These are phyloP conservation scores for Ramaria sp. DNA, from an alignment of 768 basidiomycete species.

Conservation along the genomic window DNA sequence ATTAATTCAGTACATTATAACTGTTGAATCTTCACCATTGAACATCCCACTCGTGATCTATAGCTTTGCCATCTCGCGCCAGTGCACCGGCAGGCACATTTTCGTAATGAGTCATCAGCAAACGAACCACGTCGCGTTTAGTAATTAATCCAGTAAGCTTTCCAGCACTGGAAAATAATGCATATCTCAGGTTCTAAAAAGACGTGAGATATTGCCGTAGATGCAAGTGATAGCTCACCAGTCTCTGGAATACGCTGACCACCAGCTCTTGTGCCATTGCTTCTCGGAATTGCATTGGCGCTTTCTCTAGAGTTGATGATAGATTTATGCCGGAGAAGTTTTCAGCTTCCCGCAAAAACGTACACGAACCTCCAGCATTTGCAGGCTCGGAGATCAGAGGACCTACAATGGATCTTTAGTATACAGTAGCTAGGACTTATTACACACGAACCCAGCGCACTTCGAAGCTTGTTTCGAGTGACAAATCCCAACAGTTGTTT, in stretches of 20 bases:
- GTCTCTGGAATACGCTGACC: constrained; percentile 64
- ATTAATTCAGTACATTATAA: neutral
- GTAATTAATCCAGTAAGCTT: constrained; percentile 55
- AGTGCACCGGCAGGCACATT: constrained; percentile 7
- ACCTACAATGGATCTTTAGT: constrained; percentile 8
- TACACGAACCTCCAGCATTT: constrained; percentile 13
- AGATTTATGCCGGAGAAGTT: constrained; percentile 19
- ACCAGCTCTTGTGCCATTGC: constrained; percentile 63
- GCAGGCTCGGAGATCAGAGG: constrained; percentile 12
- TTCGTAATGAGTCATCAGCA: constrained; percentile 40
- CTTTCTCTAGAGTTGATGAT: constrained; percentile 28
- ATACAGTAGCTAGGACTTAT: neutral
- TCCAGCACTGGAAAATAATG: constrained; percentile 53
- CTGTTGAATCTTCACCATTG: neutral
- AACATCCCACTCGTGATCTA: constrained; percentile 10
- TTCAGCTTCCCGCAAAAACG: constrained; percentile 4
- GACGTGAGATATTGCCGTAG: neutral
- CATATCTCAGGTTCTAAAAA: constrained; percentile 51
- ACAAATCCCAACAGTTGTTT: constrained; percentile 49
- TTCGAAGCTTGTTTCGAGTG: constrained; percentile 40
- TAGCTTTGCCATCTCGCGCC: constrained; percentile 7
- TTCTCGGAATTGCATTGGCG: constrained; percentile 51
- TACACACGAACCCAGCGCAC: constrained; percentile 22
- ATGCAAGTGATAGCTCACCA: constrained; percentile 28
- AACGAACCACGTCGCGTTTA: constrained; percentile 51